These are phyloP conservation scores for Cubamyces lactineus DNA, from an alignment of 768 basidiomycete genomes.

Conservation along the genomic window DNA sequence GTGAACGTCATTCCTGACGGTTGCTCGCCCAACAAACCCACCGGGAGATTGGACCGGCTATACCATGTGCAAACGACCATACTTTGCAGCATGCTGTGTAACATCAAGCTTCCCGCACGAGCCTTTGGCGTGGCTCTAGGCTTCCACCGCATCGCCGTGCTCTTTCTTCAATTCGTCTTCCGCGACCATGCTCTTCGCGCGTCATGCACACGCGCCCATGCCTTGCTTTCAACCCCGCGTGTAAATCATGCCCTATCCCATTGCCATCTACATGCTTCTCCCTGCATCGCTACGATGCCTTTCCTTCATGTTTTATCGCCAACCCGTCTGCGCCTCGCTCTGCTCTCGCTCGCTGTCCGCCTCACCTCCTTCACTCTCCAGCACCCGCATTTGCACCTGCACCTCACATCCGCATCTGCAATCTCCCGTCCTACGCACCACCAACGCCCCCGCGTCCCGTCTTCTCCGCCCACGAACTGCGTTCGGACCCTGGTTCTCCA, in stretches of 20 bases:
- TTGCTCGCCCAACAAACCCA: not conserved
- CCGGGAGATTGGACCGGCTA: slow-evolving; percentile 6
- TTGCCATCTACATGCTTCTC: too few species aligned
- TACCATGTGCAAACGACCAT: slow-evolving; percentile 20
- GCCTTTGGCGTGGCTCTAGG: too few species aligned
- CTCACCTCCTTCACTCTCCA: not conserved
- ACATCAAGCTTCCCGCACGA: slow-evolving; percentile 3
- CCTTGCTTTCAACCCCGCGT: slow-evolving; percentile 1
- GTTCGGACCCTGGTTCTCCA: not conserved
- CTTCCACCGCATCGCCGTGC: not conserved
- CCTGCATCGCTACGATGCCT: too few species aligned
- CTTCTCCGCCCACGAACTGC: too few species aligned
- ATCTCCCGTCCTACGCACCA: too few species aligned
- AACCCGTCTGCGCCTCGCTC: not conserved
- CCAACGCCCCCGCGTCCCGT: too few species aligned
- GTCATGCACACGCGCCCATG: not conserved
- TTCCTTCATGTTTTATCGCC: not conserved
- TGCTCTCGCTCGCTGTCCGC: slow-evolving; percentile 5
- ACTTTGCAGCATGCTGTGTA: slow-evolving; percentile 2
- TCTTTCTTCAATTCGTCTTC: slow-evolving; percentile 10
- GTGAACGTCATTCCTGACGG: not conserved
- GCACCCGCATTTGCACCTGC: too few species aligned
- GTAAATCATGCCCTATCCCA: not conserved
- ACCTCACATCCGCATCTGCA: too few species aligned
- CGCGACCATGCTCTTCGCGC: slow-evolving; percentile 1